A percentile compares a stretch with the other conserved stretches of the same genome.
These are phyloP conservation scores for Ogataea ramenticola DNA, from an alignment of 805 yeast genomes.

Conservation along the genomic window DNA sequence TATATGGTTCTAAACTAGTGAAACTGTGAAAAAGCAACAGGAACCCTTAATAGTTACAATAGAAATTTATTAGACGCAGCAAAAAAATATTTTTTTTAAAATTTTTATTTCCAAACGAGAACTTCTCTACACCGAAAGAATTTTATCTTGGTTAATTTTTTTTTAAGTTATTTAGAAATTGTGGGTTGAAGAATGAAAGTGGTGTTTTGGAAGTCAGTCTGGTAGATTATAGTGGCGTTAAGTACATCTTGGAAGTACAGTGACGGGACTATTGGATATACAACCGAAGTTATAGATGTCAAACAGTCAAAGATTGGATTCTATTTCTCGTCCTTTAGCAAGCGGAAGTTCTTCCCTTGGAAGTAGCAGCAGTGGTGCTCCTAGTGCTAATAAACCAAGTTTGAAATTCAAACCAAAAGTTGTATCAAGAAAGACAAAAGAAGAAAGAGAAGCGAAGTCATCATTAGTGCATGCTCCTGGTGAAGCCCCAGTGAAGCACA, in stretches of 20 bases:
- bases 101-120: too few species aligned
- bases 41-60: too few species aligned
- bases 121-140: background rate
- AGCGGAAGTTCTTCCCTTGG: slow-evolving; percentile 6
- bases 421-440: slow-evolving; percentile 77
- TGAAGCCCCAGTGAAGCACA: slow-evolving; percentile 8
- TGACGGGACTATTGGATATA: too few species aligned
- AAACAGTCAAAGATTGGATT: slow-evolving; percentile 27
- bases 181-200: background rate
- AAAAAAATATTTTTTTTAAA: too few species aligned
- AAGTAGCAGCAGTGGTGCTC: background rate
- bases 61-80: too few species aligned
- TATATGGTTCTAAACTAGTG: background rate
- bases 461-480: slow-evolving; percentile 42
- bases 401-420: slow-evolving; percentile 80
- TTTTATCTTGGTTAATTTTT: background rate
- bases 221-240: too few species aligned
- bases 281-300: slow-evolving; percentile 7
- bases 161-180: background rate
- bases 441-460: slow-evolving; percentile 75
- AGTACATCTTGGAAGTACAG: too few species aligned
- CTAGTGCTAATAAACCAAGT: slow-evolving; percentile 33
- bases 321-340: slow-evolving; percentile 25
- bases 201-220: too few species aligned
- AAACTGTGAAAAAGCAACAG: too few species aligned